phyloP scores from a whole-genome alignment of 2,329 filamentous ascomycete genomes.

The Aotearoamyces nothofagi region DNA sequence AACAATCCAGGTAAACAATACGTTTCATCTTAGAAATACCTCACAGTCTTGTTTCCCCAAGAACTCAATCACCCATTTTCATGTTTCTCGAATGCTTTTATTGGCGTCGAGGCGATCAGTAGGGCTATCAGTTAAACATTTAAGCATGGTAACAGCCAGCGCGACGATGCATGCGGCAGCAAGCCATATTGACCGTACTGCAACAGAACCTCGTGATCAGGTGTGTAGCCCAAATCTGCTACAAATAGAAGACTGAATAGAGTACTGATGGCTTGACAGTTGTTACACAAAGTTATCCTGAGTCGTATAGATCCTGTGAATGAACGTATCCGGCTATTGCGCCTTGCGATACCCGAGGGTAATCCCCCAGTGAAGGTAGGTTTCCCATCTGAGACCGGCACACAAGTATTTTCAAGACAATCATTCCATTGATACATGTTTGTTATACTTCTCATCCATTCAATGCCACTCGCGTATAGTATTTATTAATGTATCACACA shows the following conservation, averaged over 20 bases:
- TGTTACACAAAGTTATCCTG: constrained; percentile 46
- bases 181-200: constrained; percentile 57
- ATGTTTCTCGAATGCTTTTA: too few species aligned
- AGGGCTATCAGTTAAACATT: too few species aligned
- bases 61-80: too few species aligned
- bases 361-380: constrained; percentile 27
- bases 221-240: constrained; percentile 19
- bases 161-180: too few species aligned
- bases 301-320: constrained; percentile 49
- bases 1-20: too few species aligned
- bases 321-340: constrained; percentile 50
- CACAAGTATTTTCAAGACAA: neutral
- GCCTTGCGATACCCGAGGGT: constrained; percentile 38
- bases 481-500: constrained; percentile 18
- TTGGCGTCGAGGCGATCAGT: too few species aligned
- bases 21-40: too few species aligned
- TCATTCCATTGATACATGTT: neutral
- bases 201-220: constrained; percentile 53
- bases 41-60: too few species aligned
- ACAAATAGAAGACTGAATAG: constrained; percentile 1
- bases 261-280: constrained; percentile 16
- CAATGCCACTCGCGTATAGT: neutral
- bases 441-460: neutral
- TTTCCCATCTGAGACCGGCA: constrained; percentile 1
- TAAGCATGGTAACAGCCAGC: too few species aligned